phyloP scores from a whole-genome alignment of 345 rosid species.

The Sonneratia caseolaris region DNA sequence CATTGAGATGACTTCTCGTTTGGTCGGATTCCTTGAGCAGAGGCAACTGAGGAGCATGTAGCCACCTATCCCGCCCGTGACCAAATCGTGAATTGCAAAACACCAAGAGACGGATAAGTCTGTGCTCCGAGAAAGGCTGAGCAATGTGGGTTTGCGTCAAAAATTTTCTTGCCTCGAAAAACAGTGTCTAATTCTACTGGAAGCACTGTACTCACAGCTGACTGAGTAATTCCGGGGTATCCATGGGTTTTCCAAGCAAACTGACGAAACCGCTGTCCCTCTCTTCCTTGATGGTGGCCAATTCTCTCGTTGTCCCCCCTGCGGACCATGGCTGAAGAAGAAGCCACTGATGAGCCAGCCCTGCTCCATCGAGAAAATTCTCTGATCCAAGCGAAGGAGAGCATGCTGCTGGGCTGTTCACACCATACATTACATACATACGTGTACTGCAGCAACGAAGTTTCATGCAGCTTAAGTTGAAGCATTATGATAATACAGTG shows the following conservation, averaged over 20 bases:
- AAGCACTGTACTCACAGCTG: neutral
- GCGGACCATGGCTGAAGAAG: neutral
- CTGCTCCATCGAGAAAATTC: neutral
- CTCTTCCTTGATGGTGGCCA: too few species aligned
- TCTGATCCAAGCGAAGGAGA: neutral
- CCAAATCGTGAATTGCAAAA: too few species aligned
- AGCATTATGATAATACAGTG: neutral
- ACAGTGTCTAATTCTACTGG: neutral
- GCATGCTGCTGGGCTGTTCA: neutral
- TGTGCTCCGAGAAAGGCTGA: too few species aligned
- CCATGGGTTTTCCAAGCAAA: slow-evolving; percentile 1
- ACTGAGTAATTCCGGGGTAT: neutral
- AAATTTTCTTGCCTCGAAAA: too few species aligned
- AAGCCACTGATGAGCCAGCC: neutral
- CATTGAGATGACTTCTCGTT: neutral
- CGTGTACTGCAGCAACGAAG: neutral
- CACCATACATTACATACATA: neutral
- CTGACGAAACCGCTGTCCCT: neutral
- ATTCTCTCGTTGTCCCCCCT: neutral
- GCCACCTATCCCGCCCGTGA: neutral
- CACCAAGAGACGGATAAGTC: too few species aligned
- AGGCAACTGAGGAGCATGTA: neutral
- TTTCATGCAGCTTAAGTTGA: neutral
- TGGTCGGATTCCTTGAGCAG: neutral
- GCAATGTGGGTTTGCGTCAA: too few species aligned